Evolutionary conservation across 805 yeast species (phyloP), one percentile per base, ranked within the genome.

Genomic region (Kluyveromyces starmeri): DNA sequence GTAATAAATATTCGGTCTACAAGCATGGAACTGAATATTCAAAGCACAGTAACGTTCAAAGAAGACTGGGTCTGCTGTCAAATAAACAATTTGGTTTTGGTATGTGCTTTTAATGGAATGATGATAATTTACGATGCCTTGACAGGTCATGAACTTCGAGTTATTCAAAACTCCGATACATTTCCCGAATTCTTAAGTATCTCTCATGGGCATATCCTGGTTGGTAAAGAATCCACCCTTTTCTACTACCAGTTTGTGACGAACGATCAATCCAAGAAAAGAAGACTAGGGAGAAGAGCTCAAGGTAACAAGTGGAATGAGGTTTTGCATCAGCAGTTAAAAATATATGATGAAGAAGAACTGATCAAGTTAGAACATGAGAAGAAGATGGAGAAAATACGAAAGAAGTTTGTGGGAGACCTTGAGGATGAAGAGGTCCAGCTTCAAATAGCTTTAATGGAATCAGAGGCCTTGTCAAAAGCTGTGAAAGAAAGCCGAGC

Each of bases 371-470:
- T 32, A 20, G 36, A 37, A 34, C 44, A 41, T 27, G 42, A 39
- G 7, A 31, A 35, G 31, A 46, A 42, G 34, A 43, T 37, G 14
- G 41, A 43, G 20, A 41, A 45, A 28, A 32, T 54, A 17, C 26
- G 49, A 17, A 39, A 44, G 27, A 36, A 42, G 19, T 54, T 51
- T 34, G 54, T 57, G 34, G 61, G 61, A 17, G 55, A 50, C 35
- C 26, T 53, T 3, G 58, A 56, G 23, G 58, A 54, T 19, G 61
- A 58, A 14, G 56, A 57, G 18, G 29, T 53, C 7, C 58, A 54
- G 28, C 36, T 57, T 27, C 40, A 46, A 33, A 57, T 58, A 30
- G 63, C 63, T 2, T 30, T 58, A 18, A 39, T 58, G 45, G 63
- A 58, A 36, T 58, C 63, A 2, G 46, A 47, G 35, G 34, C 9